These are phyloP conservation scores for Polyporus tsugae DNA, from an alignment of 1,284 basidiomycete species.

Conservation along the genomic window DNA sequence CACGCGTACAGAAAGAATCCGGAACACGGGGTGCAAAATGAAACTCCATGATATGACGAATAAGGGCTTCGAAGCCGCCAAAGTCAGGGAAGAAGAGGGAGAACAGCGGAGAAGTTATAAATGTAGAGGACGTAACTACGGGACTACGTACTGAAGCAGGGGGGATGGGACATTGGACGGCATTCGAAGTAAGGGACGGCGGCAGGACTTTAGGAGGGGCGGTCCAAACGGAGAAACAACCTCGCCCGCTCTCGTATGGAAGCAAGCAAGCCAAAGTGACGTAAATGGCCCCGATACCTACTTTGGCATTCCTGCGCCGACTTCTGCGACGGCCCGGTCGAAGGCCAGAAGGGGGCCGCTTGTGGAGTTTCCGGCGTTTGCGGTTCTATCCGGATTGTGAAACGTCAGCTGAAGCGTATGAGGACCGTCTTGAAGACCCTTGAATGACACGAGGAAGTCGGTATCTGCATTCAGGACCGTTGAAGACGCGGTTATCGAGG, in stretches of 20 bases:
- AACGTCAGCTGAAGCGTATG: conserved; percentile 42
- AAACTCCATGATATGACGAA: background rate
- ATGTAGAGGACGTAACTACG: conserved; percentile 18
- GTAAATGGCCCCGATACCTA: conserved; percentile 16
- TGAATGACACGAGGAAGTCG: conserved; percentile 41
- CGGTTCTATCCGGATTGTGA: conserved; percentile 34
- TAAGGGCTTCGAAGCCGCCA: conserved; percentile 1
- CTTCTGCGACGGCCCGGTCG: conserved; percentile 37
- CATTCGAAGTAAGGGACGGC: background rate
- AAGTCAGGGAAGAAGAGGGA: conserved; percentile 4
- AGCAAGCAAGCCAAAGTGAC: background rate
- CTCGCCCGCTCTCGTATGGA: conserved; percentile 8
- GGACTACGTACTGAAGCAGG: conserved; percentile 15
- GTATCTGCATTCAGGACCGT: conserved; percentile 34
- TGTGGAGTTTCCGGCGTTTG: conserved; percentile 16
- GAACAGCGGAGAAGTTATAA: background rate
- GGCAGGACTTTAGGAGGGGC: conserved; percentile 4
- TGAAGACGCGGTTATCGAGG: conserved; percentile 28
- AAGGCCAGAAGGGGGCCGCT: conserved; percentile 33
- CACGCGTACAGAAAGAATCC: conserved; percentile 6
- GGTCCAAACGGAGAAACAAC: conserved; percentile 6
- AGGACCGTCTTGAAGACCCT: conserved; percentile 37
- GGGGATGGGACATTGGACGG: background rate
- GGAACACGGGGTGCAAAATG: background rate
- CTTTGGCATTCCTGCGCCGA: conserved; percentile 26